A percentile compares a stretch with the other conserved stretches of the same genome.
These are phyloP conservation scores for Irpex sp. DNA, from an alignment of 1,284 basidiomycete species.

Conservation along the genomic window DNA sequence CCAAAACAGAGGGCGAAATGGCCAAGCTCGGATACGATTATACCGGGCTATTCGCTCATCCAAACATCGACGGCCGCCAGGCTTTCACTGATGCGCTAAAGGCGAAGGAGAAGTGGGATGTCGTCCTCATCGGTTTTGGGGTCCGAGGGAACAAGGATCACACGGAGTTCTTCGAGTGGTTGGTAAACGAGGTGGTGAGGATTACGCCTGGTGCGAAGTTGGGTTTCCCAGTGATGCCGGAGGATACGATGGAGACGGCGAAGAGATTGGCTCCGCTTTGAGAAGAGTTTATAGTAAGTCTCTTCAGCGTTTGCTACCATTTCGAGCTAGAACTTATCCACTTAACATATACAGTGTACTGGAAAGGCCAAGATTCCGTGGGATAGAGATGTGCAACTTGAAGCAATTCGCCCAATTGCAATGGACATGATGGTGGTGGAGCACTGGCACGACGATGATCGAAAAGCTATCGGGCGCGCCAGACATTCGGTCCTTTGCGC, in stretches of 20 bases:
- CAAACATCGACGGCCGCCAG: background rate
- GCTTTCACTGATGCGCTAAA: background rate
- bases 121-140: background rate
- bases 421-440: too few relatives aligned
- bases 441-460: too few relatives aligned
- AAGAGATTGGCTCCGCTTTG: background rate
- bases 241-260: background rate
- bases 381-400: too few relatives aligned
- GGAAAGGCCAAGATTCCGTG: too few relatives aligned
- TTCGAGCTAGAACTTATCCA: background rate
- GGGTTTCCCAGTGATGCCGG: background rate
- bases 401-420: too few relatives aligned
- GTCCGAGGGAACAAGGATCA: background rate
- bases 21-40: background rate
- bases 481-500: too few relatives aligned
- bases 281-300: background rate
- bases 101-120: background rate
- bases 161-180: background rate
- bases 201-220: background rate
- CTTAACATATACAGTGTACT: too few relatives aligned
- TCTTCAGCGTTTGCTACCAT: background rate
- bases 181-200: background rate
- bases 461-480: too few relatives aligned
- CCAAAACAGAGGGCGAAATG: background rate
- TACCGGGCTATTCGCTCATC: background rate